Conservation (phyloP, 192 early-diverging fungal species). For the Cladochytrium replicatum region DNA sequence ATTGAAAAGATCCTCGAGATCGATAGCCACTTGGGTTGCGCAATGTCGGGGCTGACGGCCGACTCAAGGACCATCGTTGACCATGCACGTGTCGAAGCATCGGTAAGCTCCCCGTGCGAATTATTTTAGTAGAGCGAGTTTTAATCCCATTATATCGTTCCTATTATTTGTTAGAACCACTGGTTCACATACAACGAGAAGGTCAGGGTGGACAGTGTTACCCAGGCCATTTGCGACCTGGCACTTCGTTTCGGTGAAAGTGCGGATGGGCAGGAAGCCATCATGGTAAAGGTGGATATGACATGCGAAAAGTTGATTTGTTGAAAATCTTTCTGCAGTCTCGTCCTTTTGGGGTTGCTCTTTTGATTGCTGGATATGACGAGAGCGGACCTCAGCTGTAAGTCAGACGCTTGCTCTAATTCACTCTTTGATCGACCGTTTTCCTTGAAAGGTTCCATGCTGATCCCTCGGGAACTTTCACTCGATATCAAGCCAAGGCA, state of each 20-base stretch:
- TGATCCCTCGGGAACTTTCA: conserved; percentile 97
- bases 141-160: too few species aligned
- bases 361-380: conserved; percentile 94
- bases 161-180: conserved; percentile 86
- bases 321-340: conserved; percentile 58
- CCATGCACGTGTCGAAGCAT: conserved; percentile 90
- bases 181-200: conserved; percentile 90
- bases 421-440: too few species aligned
- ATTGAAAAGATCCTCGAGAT: conserved; percentile 99
- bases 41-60: conserved; percentile 92
- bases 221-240: conserved; percentile 96
- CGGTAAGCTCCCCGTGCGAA: conserved; percentile 52
- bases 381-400: conserved; percentile 97
- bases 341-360: conserved; percentile 96
- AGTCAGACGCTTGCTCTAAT: conserved; percentile 23
- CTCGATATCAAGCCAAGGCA: conserved; percentile 92
- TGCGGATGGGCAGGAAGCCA: conserved; percentile 89
- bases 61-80: conserved; percentile 98
- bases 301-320: background rate
- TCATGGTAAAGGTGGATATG: conserved; percentile 88
- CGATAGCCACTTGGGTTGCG: conserved; percentile 88
- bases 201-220: conserved; percentile 92
- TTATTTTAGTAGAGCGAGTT: too few species aligned
- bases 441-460: conserved; percentile 64
- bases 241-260: conserved; percentile 96